A percentile compares a stretch with the other conserved stretches of the same genome.
These are phyloP conservation scores for Hibiscus mutabilis DNA, from an alignment of 345 rosid genomes.

Conservation along the genomic window DNA sequence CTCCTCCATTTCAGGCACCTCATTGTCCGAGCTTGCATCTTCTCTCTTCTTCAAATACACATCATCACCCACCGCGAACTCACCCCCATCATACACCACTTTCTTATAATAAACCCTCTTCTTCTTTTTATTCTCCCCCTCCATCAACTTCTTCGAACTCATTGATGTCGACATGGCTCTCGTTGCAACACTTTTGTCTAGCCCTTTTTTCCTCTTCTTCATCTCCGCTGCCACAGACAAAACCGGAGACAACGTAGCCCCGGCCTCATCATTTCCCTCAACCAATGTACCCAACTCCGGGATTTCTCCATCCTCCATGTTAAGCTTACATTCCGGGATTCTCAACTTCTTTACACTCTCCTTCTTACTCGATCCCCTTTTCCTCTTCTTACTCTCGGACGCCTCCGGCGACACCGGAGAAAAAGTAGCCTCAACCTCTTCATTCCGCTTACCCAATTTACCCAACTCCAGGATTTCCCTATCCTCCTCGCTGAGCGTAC, in stretches of 20 bases:
- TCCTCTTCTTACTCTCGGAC: not conserved
- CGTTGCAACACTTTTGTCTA: conserved; percentile 9
- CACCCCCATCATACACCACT: conserved; percentile 63
- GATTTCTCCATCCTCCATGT: not conserved
- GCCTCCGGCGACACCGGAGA: not conserved
- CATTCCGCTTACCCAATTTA: not conserved
- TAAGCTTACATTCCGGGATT: not conserved
- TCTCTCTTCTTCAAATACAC: conserved; percentile 88
- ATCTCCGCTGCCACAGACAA: not conserved
- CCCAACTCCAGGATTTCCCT: not conserved
- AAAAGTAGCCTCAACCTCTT: not conserved
- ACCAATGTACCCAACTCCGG: not conserved
- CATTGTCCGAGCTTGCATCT: conserved; percentile 54
- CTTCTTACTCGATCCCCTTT: not conserved
- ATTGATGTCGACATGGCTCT: conserved; percentile 7
- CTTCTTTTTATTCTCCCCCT: conserved; percentile 17
- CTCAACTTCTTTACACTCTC: conserved; percentile 5
- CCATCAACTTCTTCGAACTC: conserved; percentile 14
- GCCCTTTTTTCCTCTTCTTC: not conserved
- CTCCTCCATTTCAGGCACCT: conserved; percentile 69
- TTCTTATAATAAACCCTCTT: conserved; percentile 61
- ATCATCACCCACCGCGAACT: conserved; percentile 70
- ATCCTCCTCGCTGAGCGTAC: not conserved
- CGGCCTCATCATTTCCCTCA: not conserved
- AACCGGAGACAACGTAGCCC: not conserved